Conservation (phyloP, 345 rosid species). For the Syzygium jambos region DNA sequence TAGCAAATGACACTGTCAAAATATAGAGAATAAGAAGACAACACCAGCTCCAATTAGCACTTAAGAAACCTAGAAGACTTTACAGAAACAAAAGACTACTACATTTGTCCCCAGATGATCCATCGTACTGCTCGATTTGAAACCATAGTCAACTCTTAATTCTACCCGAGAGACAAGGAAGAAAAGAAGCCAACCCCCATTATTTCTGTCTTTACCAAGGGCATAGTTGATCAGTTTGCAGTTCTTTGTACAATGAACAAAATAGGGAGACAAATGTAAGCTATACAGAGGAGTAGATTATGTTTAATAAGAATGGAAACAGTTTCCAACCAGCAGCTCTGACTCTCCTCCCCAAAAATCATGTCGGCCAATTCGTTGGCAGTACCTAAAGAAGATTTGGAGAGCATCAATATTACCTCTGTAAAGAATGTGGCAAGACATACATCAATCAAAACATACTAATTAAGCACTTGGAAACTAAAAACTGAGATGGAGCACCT, state of each 20-base stretch:
- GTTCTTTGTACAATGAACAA: neutral
- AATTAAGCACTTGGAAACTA: neutral
- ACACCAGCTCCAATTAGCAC: neutral
- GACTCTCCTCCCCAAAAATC: constrained; percentile 99
- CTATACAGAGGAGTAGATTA: neutral
- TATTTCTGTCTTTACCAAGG: neutral
- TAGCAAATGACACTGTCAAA: neutral
- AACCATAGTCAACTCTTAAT: neutral
- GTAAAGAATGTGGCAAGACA: neutral
- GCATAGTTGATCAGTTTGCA: neutral
- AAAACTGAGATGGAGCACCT: constrained; percentile 2
- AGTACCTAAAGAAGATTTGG: constrained; percentile 39
- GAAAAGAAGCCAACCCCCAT: neutral
- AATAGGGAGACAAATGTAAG: neutral
- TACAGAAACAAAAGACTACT: neutral
- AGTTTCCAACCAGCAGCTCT: constrained; percentile 66
- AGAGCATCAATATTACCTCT: neutral
- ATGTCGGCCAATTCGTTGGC: constrained; percentile 55
- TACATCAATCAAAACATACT: neutral
- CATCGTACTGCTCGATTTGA: neutral
- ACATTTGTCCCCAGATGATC: neutral
- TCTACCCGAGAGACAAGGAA: neutral
- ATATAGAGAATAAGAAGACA: neutral
- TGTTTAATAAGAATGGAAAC: neutral
- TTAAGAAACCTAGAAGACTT: neutral